phyloP scores from a whole-genome alignment of 129 eudicot species.

The Pseudognaphalium luteoalbum region DNA sequence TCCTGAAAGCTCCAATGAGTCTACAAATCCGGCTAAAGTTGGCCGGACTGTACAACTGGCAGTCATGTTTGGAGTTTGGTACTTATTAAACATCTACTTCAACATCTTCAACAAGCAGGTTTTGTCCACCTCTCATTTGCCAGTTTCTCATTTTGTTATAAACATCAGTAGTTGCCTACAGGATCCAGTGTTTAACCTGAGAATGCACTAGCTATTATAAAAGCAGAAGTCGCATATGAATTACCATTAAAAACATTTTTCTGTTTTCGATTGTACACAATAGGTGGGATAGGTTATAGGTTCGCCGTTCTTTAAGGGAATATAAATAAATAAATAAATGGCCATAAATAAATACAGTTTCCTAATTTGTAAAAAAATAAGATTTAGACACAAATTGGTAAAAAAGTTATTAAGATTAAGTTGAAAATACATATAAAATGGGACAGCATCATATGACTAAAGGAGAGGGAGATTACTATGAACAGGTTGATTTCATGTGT shows the following conservation, averaged over 20 bases:
- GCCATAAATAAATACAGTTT: background rate
- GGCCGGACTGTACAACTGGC: slow-evolving; percentile 58
- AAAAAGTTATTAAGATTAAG: too few species aligned
- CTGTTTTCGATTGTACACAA: too few species aligned
- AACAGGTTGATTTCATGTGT: background rate
- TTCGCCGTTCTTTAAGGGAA: background rate
- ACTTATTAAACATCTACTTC: slow-evolving; percentile 77
- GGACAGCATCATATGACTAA: background rate
- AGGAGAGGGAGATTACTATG: background rate
- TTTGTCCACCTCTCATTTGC: background rate
- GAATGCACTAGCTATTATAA: background rate
- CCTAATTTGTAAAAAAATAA: background rate
- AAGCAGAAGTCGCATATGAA: background rate
- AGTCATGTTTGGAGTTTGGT: slow-evolving; percentile 81
- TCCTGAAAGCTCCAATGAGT: slow-evolving; percentile 39
- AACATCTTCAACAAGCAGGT: slow-evolving; percentile 98
- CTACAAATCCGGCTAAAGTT: slow-evolving; percentile 20
- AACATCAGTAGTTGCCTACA: background rate
- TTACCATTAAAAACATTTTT: background rate
- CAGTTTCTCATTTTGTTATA: background rate
- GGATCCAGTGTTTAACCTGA: background rate
- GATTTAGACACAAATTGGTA: background rate
- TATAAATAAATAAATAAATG: too few species aligned
- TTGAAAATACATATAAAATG: too few species aligned
- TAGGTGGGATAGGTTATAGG: background rate